Percentiles rank a stretch among this genome's conserved stretches.
phyloP scores from a whole-genome alignment of 2,329 filamentous ascomycete species.

The Dactylellina sp. region DNA sequence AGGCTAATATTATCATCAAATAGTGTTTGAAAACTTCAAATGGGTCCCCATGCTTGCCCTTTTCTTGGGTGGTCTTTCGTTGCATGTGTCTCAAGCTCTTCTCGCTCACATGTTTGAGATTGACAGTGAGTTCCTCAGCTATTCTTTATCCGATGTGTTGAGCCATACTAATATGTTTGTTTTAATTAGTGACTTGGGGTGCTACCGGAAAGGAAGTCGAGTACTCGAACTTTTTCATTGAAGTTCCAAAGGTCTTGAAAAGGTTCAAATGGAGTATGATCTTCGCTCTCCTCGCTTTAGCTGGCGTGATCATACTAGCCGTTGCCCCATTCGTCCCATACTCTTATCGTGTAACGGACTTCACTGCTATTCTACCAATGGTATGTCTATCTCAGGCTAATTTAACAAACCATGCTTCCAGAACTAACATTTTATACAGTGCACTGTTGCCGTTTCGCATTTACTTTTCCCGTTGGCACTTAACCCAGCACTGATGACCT shows the following conservation, averaged over 20 bases:
- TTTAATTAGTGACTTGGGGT: conserved; percentile 72
- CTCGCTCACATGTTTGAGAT: conserved; percentile 86
- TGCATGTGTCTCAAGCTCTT: conserved; percentile 84
- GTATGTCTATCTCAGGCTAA: no score
- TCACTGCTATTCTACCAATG: conserved; percentile 82
- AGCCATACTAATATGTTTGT: conserved; percentile 12
- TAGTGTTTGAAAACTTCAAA: conserved; percentile 70
- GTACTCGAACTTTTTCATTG: conserved; percentile 85
- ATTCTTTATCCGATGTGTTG: background rate
- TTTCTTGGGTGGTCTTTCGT: conserved; percentile 83
- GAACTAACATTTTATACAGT: conserved; percentile 16
- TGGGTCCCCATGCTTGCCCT: conserved; percentile 80
- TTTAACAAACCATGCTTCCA: background rate
- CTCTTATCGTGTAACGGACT: conserved; percentile 75
- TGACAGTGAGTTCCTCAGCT: conserved; percentile 67
- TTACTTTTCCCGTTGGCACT: conserved; percentile 78
- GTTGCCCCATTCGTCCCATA: conserved; percentile 74
- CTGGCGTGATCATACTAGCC: conserved; percentile 74
- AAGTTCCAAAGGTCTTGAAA: conserved; percentile 81
- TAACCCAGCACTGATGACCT: conserved; percentile 72
- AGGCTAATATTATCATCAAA: background rate
- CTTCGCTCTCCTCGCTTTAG: conserved; percentile 71
- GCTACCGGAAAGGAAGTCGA: conserved; percentile 85
- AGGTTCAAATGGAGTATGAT: conserved; percentile 81
- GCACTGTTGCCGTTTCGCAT: conserved; percentile 75